These are phyloP conservation scores for Nothophoma quercina DNA, from an alignment of 2,329 filamentous ascomycete species.

Conservation along the genomic window DNA sequence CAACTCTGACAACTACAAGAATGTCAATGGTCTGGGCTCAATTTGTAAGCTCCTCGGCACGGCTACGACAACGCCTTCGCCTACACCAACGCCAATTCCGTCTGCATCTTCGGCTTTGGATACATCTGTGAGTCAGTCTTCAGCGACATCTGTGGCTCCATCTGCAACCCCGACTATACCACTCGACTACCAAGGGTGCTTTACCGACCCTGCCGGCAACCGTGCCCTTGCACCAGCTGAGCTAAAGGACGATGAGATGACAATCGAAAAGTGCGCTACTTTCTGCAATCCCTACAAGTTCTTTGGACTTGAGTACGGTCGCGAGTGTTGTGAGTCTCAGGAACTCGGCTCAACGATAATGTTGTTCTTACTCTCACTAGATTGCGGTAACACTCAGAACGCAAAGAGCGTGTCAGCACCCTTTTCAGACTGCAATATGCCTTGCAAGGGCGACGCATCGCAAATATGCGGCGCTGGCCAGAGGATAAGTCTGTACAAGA, in stretches of 20 bases:
- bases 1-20: slow-evolving; percentile 31
- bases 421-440: slow-evolving; percentile 33
- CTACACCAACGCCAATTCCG: background rate
- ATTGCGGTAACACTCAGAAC: slow-evolving; percentile 28
- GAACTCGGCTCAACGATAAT: too few species aligned
- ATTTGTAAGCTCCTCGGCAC: slow-evolving; percentile 27
- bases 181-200: slow-evolving; percentile 34
- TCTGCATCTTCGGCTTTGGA: too few species aligned
- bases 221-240: slow-evolving; percentile 26
- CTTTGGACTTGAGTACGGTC: slow-evolving; percentile 34
- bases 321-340: slow-evolving; percentile 26
- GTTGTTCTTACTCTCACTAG: background rate
- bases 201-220: slow-evolving; percentile 21
- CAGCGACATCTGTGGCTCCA: too few species aligned
- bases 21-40: slow-evolving; percentile 18
- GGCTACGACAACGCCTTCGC: slow-evolving; percentile 10
- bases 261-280: slow-evolving; percentile 29
- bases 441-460: slow-evolving; percentile 26
- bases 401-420: slow-evolving; percentile 17
- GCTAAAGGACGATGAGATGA: slow-evolving; percentile 24
- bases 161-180: slow-evolving; percentile 13
- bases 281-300: slow-evolving; percentile 31
- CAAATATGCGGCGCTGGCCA: slow-evolving; percentile 29
- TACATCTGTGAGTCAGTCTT: too few species aligned
- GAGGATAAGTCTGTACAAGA: slow-evolving; percentile 46